These are phyloP conservation scores for Ustilago xerochloae DNA, from an alignment of 1,284 basidiomycete genomes.

Conservation along the genomic window DNA sequence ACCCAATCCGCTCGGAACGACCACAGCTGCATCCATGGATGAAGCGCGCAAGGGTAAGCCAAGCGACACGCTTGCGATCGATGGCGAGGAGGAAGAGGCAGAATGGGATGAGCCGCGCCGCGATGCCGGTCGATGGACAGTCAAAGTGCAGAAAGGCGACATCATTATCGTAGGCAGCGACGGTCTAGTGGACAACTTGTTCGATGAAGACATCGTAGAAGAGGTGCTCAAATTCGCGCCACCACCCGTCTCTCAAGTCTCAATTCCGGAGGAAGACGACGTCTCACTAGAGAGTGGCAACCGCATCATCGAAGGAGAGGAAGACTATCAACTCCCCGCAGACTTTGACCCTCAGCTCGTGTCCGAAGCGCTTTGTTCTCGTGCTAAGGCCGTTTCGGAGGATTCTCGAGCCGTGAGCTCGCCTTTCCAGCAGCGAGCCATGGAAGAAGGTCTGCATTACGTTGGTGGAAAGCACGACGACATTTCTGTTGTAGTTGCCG, in stretches of 20 bases:
- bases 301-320: slow-evolving; percentile 15
- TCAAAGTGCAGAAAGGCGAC: slow-evolving; percentile 85
- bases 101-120: slow-evolving; percentile 62
- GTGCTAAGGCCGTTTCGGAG: slow-evolving; percentile 72
- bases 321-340: slow-evolving; percentile 36
- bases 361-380: slow-evolving; percentile 71
- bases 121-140: slow-evolving; percentile 78
- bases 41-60: slow-evolving; percentile 28
- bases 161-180: slow-evolving; percentile 90
- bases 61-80: neutral
- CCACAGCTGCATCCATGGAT: slow-evolving; percentile 39
- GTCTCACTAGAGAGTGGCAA: slow-evolving; percentile 14
- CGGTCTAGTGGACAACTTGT: slow-evolving; percentile 91
- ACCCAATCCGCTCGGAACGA: slow-evolving; percentile 45
- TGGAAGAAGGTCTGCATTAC: slow-evolving; percentile 71
- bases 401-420: slow-evolving; percentile 71
- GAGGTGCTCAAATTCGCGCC: slow-evolving; percentile 78
- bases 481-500: slow-evolving; percentile 69
- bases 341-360: slow-evolving; percentile 72
- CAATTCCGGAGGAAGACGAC: slow-evolving; percentile 24
- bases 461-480: slow-evolving; percentile 70
- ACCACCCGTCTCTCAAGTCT: slow-evolving; percentile 18
- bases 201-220: slow-evolving; percentile 93
- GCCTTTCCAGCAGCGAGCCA: slow-evolving; percentile 73
- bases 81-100: slow-evolving; percentile 48